Percentiles rank a stretch among this genome's conserved stretches.
phyloP scores from a whole-genome alignment of 225 moss, liverwort and hornwort genomes.

The Physcomitrium patens region DNA sequence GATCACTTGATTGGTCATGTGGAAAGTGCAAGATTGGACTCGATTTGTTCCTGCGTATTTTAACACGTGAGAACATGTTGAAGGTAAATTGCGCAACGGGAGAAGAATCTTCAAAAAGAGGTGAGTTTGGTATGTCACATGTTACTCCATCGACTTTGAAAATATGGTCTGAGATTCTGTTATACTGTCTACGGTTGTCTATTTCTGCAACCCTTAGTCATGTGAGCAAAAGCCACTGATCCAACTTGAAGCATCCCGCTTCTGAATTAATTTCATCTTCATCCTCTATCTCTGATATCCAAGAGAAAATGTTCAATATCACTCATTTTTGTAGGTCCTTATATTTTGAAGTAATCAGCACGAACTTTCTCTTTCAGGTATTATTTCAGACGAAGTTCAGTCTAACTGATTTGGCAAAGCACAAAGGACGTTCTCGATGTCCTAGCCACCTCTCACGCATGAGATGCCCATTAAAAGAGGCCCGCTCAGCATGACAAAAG shows the following conservation, averaged over 20 bases:
- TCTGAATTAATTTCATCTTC: no score
- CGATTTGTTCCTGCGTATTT: not conserved
- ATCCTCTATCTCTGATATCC: not conserved
- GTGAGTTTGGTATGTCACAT: slow-evolving; percentile 19
- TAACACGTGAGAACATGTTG: slow-evolving; percentile 12
- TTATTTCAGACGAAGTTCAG: not conserved
- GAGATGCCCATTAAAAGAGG: not conserved
- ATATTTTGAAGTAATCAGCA: slow-evolving; percentile 1
- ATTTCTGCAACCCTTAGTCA: no score
- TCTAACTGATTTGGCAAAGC: not conserved
- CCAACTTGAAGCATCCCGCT: no score
- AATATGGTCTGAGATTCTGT: not conserved
- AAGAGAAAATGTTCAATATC: not conserved
- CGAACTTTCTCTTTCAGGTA: not conserved
- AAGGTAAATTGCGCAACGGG: slow-evolving; percentile 19
- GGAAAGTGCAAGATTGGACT: not conserved
- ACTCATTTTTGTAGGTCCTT: not conserved
- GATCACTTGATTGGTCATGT: not conserved
- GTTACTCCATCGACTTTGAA: not conserved
- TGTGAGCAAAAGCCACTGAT: no score
- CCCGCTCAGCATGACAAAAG: not conserved
- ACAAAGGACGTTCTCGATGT: slow-evolving; percentile 4
- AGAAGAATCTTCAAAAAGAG: slow-evolving; percentile 13
- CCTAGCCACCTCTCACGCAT: not conserved
- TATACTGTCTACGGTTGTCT: not conserved